Conservation (phyloP, 2,329 filamentous ascomycete genomes). For the Dactylellina drechsleri region DNA sequence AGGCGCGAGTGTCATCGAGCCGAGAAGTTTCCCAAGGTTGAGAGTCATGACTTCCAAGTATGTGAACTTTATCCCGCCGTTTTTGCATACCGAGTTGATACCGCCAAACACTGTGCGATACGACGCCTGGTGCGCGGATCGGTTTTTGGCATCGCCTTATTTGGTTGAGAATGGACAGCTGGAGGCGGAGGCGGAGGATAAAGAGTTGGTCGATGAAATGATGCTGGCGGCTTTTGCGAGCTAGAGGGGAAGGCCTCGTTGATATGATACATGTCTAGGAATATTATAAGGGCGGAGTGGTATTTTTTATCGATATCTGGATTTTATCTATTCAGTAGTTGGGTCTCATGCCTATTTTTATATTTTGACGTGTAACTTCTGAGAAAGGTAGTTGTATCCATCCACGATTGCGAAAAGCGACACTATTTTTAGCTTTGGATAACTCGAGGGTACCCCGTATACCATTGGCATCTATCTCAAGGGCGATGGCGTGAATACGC, state of each 20-base stretch:
- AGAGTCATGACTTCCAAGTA: conserved; percentile 15
- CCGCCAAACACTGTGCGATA: conserved; percentile 6
- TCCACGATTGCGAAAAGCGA: neutral
- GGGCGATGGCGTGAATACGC: too few relatives aligned
- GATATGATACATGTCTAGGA: too few relatives aligned
- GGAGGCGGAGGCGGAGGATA: conserved; percentile 2
- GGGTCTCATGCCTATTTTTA: too few relatives aligned
- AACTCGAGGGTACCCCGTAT: too few relatives aligned
- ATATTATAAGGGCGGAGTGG: too few relatives aligned
- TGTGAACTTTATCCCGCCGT: conserved; percentile 7
- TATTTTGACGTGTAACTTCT: too few relatives aligned
- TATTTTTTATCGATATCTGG: too few relatives aligned
- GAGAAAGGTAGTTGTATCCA: neutral
- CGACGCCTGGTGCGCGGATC: neutral
- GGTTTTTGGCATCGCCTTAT: conserved; percentile 11
- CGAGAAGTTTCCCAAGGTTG: neutral
- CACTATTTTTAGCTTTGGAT: too few relatives aligned
- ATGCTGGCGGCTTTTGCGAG: conserved; percentile 13
- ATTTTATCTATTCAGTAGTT: too few relatives aligned
- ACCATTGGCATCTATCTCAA: too few relatives aligned
- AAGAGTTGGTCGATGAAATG: neutral
- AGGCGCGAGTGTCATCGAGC: neutral
- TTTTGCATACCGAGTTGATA: conserved; percentile 2
- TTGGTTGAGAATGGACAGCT: conserved; percentile 7
- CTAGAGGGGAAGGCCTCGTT: neutral